phyloP scores from a whole-genome alignment of 305 asterid genomes.

The Salvia sclarea region DNA sequence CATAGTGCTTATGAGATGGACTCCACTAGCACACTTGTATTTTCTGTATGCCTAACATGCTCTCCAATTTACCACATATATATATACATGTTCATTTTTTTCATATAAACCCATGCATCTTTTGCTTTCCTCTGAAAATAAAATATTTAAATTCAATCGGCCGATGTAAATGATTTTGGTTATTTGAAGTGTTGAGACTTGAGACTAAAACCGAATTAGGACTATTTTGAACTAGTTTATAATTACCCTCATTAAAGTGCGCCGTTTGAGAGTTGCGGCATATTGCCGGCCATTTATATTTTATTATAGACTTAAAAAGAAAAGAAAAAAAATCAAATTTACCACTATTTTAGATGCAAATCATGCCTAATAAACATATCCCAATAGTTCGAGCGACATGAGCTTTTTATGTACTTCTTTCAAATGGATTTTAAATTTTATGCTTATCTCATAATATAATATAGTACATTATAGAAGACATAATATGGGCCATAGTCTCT shows the following conservation, averaged over 20 bases:
- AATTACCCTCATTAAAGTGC: not conserved
- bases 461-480: not conserved
- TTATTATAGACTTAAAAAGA: too few species aligned
- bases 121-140: not conserved
- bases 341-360: too few species aligned
- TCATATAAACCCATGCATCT: conserved; percentile 1
- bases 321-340: too few species aligned
- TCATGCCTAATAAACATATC: too few species aligned
- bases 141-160: not conserved
- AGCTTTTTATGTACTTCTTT: too few species aligned
- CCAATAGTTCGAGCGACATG: too few species aligned
- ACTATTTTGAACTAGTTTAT: not conserved
- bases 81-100: not conserved
- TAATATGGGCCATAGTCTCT: not conserved
- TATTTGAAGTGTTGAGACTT: too few species aligned
- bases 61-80: not conserved
- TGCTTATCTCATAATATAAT: too few species aligned
- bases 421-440: too few species aligned
- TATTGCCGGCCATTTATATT: not conserved
- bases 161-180: not conserved
- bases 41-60: not conserved
- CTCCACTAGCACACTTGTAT: conserved; percentile 19
- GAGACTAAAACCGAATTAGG: not conserved
- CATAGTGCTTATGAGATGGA: conserved; percentile 22
- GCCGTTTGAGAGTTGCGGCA: not conserved